These are phyloP conservation scores for Gastrodia elata DNA, from an alignment of 106 monocot genomes.

Conservation along the genomic window DNA sequence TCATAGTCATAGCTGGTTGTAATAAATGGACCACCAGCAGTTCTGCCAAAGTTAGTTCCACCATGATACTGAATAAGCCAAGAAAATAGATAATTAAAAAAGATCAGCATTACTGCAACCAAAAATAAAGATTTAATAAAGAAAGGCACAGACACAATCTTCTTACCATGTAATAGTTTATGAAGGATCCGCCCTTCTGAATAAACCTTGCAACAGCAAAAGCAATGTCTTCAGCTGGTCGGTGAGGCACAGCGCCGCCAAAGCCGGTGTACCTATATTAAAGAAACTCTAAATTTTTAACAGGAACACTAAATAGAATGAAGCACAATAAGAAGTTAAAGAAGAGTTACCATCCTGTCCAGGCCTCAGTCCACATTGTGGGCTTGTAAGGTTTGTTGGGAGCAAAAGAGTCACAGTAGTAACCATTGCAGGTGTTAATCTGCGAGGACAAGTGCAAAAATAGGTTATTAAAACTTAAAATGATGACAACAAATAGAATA, in stretches of 20 bases:
- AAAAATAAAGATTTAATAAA: background rate
- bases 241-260: constrained; percentile 65
- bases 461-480: background rate
- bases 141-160: background rate
- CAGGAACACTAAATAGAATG: background rate
- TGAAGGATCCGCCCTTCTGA: constrained; percentile 82
- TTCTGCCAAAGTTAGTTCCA: constrained; percentile 24
- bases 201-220: constrained; percentile 83
- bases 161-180: constrained; percentile 93
- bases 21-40: constrained; percentile 28
- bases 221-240: constrained; percentile 82
- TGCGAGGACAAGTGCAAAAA: constrained; percentile 9
- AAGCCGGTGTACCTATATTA: constrained; percentile 64
- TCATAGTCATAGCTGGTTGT: constrained; percentile 29
- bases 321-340: background rate
- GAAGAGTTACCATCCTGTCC: constrained; percentile 74
- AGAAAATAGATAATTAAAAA: constrained; percentile 1
- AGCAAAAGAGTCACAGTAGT: constrained; percentile 74
- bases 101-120: background rate
- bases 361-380: constrained; percentile 89
- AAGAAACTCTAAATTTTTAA: background rate
- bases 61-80: constrained; percentile 18
- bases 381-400: constrained; percentile 87
- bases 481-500: background rate
- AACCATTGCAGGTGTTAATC: constrained; percentile 95